Percentiles rank a stretch among this genome's conserved stretches.
Evolutionary conservation across 2,329 filamentous ascomycete species (phyloP).

Genomic region (Plenodomus biglobosus): DNA sequence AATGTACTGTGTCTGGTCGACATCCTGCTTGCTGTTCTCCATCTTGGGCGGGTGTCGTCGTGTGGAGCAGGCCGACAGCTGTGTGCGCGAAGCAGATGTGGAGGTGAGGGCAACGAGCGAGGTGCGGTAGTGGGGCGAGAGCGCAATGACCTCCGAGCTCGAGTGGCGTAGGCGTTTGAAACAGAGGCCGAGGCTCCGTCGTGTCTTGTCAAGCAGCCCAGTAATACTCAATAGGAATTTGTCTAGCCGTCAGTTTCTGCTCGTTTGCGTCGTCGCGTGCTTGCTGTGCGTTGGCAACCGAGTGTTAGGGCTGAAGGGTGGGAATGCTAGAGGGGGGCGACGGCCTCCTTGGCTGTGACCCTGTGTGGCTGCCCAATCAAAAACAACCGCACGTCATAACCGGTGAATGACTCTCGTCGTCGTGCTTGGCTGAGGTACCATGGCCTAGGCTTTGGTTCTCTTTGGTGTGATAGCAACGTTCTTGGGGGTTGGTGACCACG

Average conservation of each 20-base stretch:
- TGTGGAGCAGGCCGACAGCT: slow-evolving; percentile 18
- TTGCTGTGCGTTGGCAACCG: slow-evolving; percentile 22
- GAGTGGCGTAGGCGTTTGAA: slow-evolving; percentile 38
- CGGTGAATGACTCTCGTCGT: slow-evolving; percentile 10
- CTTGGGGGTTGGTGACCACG: not conserved
- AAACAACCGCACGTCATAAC: slow-evolving; percentile 15
- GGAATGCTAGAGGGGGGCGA: slow-evolving; percentile 13
- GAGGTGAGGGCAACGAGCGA: slow-evolving; percentile 34
- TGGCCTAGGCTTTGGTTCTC: not conserved
- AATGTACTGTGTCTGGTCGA: slow-evolving; percentile 54
- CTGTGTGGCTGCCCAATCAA: slow-evolving; percentile 15
- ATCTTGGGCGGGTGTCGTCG: slow-evolving; percentile 31
- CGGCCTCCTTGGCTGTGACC: slow-evolving; percentile 11
- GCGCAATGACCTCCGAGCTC: slow-evolving; percentile 31
- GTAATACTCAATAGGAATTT: slow-evolving; percentile 17
- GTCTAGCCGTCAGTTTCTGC: slow-evolving; percentile 4
- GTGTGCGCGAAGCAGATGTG: slow-evolving; percentile 26
- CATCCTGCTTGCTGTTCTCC: slow-evolving; percentile 38
- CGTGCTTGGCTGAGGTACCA: not conserved
- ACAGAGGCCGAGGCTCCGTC: slow-evolving; percentile 35
- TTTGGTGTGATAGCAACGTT: not conserved
- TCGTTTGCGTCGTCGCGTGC: slow-evolving; percentile 36
- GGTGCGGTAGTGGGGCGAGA: slow-evolving; percentile 36
- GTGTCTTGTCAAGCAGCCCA: slow-evolving; percentile 15
- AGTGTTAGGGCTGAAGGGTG: slow-evolving; percentile 26